These are phyloP conservation scores for Endocalyx cinctus DNA, from an alignment of 2,329 filamentous ascomycete genomes.

Conservation along the genomic window DNA sequence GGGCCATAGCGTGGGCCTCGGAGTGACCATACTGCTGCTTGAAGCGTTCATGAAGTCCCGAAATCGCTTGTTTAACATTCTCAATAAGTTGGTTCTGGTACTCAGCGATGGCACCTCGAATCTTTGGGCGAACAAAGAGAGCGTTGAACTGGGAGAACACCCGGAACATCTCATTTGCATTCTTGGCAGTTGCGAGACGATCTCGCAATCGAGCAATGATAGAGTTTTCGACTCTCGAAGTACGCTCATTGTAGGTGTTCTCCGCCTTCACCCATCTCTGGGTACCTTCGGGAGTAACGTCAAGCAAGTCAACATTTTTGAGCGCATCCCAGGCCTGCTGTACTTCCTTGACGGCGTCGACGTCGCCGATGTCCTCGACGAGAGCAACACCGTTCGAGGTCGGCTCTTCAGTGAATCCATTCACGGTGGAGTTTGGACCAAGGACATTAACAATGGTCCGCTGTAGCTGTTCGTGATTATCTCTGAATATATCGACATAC, in stretches of 20 bases:
- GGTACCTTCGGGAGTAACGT: constrained; percentile 86
- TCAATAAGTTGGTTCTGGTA: constrained; percentile 98
- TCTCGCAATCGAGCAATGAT: constrained; percentile 94
- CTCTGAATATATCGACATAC: constrained; percentile 91
- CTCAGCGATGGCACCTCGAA: constrained; percentile 93
- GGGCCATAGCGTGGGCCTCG: constrained; percentile 96
- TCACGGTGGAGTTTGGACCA: constrained; percentile 63
- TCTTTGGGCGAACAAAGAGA: constrained; percentile 97
- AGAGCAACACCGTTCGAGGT: constrained; percentile 60
- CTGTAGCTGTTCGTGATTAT: constrained; percentile 96
- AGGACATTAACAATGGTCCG: constrained; percentile 96
- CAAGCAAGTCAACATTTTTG: constrained; percentile 90
- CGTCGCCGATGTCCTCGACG: constrained; percentile 92
- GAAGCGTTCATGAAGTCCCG: constrained; percentile 89
- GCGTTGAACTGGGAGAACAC: constrained; percentile 99
- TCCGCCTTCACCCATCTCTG: constrained; percentile 91
- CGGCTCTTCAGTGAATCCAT: constrained; percentile 46
- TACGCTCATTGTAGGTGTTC: constrained; percentile 94
- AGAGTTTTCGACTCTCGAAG: constrained; percentile 94
- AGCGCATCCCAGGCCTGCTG: constrained; percentile 89
- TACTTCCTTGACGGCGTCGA: constrained; percentile 95
- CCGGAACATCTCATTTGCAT: constrained; percentile 98
- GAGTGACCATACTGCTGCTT: constrained; percentile 99
- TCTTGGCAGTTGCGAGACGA: constrained; percentile 90
- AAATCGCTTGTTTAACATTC: constrained; percentile 95